These are phyloP conservation scores for Aquilaria malaccensis DNA, from an alignment of 345 rosid species.

Conservation along the genomic window DNA sequence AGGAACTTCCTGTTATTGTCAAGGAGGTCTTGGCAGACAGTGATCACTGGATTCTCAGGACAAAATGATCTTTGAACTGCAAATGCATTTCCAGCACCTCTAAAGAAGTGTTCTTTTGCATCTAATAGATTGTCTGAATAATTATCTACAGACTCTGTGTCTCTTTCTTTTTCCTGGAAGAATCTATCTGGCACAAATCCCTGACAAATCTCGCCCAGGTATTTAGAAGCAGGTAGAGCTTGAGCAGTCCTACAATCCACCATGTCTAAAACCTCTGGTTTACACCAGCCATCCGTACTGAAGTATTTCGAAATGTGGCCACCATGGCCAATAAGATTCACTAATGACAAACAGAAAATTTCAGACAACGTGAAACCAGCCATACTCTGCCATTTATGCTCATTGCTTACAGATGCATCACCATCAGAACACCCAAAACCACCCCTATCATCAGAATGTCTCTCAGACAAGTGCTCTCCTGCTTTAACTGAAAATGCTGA, in stretches of 20 bases:
- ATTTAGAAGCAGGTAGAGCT: constrained; percentile 24
- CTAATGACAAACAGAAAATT: constrained; percentile 65
- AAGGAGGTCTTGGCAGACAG: constrained; percentile 52
- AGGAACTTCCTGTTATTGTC: constrained; percentile 41
- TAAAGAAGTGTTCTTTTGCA: constrained; percentile 14
- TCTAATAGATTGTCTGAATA: constrained; percentile 21
- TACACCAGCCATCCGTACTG: constrained; percentile 33
- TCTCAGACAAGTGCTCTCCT: constrained; percentile 14
- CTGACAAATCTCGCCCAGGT: constrained; percentile 51
- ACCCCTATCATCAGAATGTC: constrained; percentile 26
- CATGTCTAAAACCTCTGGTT: constrained; percentile 24
- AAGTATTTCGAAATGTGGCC: constrained; percentile 58
- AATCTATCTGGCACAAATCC: constrained; percentile 44
- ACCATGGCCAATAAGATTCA: constrained; percentile 74
- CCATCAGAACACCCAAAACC: constrained; percentile 22
- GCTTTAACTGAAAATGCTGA: constrained; percentile 22
- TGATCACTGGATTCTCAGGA: constrained; percentile 74
- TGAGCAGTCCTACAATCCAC: constrained; percentile 22
- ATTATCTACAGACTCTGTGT: constrained; percentile 24
- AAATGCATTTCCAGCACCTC: constrained; percentile 21
- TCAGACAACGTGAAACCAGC: constrained; percentile 69
- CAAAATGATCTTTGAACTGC: constrained; percentile 36
- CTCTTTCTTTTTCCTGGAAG: constrained; percentile 31
- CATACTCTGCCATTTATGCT: constrained; percentile 25
- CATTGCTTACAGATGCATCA: constrained; percentile 12